Evolutionary conservation across 441 rosid species (phyloP), one percentile per base, ranked within the genome.

Genomic region (Viola pubescens): DNA sequence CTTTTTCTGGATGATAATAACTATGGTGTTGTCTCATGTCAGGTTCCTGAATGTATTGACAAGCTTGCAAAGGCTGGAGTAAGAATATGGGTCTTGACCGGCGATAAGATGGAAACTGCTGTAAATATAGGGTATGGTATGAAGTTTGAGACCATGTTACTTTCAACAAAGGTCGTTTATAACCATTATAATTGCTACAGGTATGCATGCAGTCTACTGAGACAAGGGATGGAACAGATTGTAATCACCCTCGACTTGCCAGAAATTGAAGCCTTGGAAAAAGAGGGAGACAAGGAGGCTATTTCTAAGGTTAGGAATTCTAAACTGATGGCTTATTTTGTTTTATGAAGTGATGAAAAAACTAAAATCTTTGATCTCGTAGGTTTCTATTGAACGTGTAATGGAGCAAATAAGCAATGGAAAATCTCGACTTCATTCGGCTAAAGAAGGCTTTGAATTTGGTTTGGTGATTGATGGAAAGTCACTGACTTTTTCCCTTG

Each of bases 71-170:
- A 59, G 59, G 97, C 98, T 60, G 86, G 87, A 48, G 77, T 94
- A 34, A 85, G 81, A 73, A 71, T 94, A 74, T 94, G 98, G 98
- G 86, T 94, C 65, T 77, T 94, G 68, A 94, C 98, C 0, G 97
- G 98, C 0, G 98, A 94, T 72, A 89, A 89, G 81, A 86, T 80
- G 77, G 98, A 90, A 75, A 94, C 98, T 2, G 98, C 97, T 0
- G 71, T 94, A 57, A 94, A 94, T 76, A 88, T 94, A 7, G 98
- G 98, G 97, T 89, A 83, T 48, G 65, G n/a, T 39, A 9, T 56
- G 37, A 68, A 60, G 43, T 41, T 56, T 46, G 52, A 39, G 40
- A 53, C 16, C 47, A n/a, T 53, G 7, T 47, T 14, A 7, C 59
- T 58, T 10, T 47, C 48, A 48, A 37, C 6, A 10, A 43, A 45